Evolutionary conservation across 2,329 filamentous ascomycete genomes (phyloP).

Genomic region (Grosmannia serpens): DNA sequence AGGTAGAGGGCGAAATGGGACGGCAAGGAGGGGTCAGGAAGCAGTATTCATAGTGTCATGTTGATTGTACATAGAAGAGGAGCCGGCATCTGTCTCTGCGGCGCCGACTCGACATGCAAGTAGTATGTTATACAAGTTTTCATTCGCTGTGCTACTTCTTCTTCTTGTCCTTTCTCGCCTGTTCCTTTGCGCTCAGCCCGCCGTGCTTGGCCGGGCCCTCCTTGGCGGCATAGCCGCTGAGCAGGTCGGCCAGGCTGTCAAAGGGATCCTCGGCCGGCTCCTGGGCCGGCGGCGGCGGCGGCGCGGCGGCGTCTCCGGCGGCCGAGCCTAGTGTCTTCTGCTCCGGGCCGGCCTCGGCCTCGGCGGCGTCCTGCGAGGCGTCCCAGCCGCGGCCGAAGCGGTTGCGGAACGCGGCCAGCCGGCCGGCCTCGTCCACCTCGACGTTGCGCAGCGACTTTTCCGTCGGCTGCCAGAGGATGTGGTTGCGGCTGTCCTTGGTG

Average conservation of each 20-base stretch:
- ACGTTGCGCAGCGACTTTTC: constrained; percentile 72
- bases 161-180: constrained; percentile 27
- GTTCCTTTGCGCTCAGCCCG: constrained; percentile 28
- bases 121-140: constrained; percentile 3
- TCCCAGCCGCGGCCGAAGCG: constrained; percentile 83
- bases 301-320: constrained; percentile 16
- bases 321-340: constrained; percentile 11
- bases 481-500: constrained; percentile 79
- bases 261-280: constrained; percentile 15
- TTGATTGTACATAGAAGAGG: constrained; percentile 17
- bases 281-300: constrained; percentile 11
- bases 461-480: constrained; percentile 80
- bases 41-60: not conserved
- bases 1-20: not conserved
- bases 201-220: constrained; percentile 25
- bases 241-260: constrained; percentile 36
- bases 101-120: not conserved
- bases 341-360: not conserved
- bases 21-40: not conserved
- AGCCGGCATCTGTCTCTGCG: not conserved
- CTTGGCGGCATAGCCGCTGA: constrained; percentile 35
- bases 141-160: constrained; percentile 25
- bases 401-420: constrained; percentile 72
- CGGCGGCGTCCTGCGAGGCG: constrained; percentile 27
- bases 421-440: constrained; percentile 90